A percentile compares a stretch with the other conserved stretches of the same genome.
These are phyloP conservation scores for Aspergillus glaucus DNA, from an alignment of 2,329 filamentous ascomycete genomes.

Conservation along the genomic window DNA sequence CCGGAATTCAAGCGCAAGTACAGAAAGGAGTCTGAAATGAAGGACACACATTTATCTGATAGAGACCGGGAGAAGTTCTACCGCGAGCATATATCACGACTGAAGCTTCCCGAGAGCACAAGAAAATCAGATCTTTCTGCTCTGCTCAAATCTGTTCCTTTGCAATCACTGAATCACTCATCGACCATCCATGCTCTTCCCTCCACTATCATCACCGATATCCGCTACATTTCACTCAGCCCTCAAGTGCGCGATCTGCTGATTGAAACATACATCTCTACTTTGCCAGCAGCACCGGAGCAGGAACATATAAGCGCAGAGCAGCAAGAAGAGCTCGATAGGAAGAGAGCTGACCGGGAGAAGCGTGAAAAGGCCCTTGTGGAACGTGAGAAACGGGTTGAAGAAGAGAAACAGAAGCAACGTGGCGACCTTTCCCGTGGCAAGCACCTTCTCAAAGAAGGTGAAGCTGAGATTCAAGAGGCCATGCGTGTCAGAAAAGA, in stretches of 20 bases:
- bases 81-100: constrained; percentile 40
- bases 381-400: constrained; percentile 38
- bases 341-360: constrained; percentile 34
- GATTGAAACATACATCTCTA: constrained; percentile 40
- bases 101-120: constrained; percentile 42
- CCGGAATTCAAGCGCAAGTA: constrained; percentile 91
- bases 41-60: constrained; percentile 37
- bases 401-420: constrained; percentile 38
- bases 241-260: constrained; percentile 34
- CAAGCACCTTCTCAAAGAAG: constrained; percentile 38
- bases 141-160: constrained; percentile 38
- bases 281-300: constrained; percentile 34
- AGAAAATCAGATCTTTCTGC: constrained; percentile 41
- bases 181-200: constrained; percentile 36
- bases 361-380: constrained; percentile 40
- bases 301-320: constrained; percentile 29
- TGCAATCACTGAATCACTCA: constrained; percentile 35
- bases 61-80: constrained; percentile 46
- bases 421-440: constrained; percentile 34
- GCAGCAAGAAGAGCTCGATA: constrained; percentile 31
- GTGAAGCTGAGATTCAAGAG: constrained; percentile 39
- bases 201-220: constrained; percentile 35
- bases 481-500: constrained; percentile 39
- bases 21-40: constrained; percentile 72
- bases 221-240: constrained; percentile 39